Evolutionary conservation across 176 grass and related monocot species (phyloP).

Genomic region (Triticum monococcum): DNA sequence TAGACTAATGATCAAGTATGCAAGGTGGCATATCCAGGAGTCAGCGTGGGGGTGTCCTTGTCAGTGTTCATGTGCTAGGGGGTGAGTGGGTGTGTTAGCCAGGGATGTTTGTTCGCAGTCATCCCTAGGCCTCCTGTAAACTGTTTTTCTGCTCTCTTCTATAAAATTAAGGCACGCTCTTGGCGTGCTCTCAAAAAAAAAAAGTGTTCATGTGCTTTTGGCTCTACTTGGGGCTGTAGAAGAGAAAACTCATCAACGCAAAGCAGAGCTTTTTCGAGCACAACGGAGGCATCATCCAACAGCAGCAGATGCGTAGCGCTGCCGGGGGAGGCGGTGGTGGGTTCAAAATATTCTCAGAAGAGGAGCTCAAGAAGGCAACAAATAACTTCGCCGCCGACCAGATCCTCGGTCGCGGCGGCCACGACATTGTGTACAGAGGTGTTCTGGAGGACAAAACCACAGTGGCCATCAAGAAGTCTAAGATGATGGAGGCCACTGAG

Average conservation of each 20-base stretch:
- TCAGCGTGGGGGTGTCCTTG: conserved; percentile 32
- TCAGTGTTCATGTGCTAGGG: not conserved
- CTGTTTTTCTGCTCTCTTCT: too few relatives aligned
- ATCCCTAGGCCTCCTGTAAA: too few relatives aligned
- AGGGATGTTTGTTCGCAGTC: too few relatives aligned
- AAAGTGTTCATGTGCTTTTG: conserved; percentile 14
- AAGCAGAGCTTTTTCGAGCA: conserved; percentile 58
- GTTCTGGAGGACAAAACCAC: too few relatives aligned
- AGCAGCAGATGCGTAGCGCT: conserved; percentile 27
- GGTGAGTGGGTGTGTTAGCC: too few relatives aligned
- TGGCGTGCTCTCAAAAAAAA: too few relatives aligned
- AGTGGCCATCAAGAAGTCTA: conserved; percentile 15
- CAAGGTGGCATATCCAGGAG: conserved; percentile 26
- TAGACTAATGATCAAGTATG: too few relatives aligned
- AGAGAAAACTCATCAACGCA: conserved; percentile 42
- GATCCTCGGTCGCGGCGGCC: too few relatives aligned
- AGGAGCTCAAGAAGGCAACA: too few relatives aligned
- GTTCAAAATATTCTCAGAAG: not conserved
- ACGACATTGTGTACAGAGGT: too few relatives aligned
- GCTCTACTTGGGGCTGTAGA: conserved; percentile 44
- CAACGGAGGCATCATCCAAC: conserved; percentile 54
- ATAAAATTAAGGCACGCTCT: too few relatives aligned
- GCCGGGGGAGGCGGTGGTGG: not conserved
- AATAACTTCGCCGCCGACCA: too few relatives aligned
- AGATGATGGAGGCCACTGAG: conserved; percentile 20